Conservation (phyloP, 352 stramenopile genomes). For the Phytophthora capsici region DNA sequence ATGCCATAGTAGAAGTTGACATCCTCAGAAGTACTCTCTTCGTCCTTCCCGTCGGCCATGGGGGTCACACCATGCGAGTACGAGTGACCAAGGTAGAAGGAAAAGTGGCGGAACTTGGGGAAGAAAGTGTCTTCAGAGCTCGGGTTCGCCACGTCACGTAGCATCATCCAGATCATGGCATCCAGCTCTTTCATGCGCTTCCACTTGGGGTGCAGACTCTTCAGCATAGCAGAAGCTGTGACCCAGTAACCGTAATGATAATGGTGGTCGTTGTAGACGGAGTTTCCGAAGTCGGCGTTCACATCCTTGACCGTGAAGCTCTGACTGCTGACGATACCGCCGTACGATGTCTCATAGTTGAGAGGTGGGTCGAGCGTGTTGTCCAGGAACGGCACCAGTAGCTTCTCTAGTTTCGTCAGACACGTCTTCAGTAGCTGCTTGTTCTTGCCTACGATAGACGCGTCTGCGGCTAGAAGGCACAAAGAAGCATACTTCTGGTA, state of each 20-base stretch:
- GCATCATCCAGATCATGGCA: conserved; percentile 59
- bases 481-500: too few species aligned
- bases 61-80: too few species aligned
- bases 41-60: conserved; percentile 68
- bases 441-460: too few species aligned
- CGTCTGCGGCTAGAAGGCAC: too few species aligned
- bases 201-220: conserved; percentile 64
- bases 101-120: too few species aligned
- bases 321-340: conserved; percentile 39
- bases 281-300: conserved; percentile 75
- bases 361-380: conserved; percentile 56
- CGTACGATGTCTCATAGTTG: conserved; percentile 74
- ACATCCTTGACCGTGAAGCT: conserved; percentile 53
- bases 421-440: too few species aligned
- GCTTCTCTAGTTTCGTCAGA: conserved; percentile 54
- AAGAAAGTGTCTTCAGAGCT: too few species aligned
- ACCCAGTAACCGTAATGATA: conserved; percentile 87
- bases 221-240: conserved; percentile 58
- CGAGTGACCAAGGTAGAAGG: too few species aligned
- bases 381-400: conserved; percentile 62
- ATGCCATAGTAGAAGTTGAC: conserved; percentile 85
- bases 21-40: conserved; percentile 76
- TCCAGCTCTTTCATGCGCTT: conserved; percentile 56
- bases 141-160: too few species aligned
- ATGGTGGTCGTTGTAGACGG: conserved; percentile 85